Evolutionary conservation across 768 basidiomycete genomes (phyloP).

Genomic region (Lactarius sanguifluus): DNA sequence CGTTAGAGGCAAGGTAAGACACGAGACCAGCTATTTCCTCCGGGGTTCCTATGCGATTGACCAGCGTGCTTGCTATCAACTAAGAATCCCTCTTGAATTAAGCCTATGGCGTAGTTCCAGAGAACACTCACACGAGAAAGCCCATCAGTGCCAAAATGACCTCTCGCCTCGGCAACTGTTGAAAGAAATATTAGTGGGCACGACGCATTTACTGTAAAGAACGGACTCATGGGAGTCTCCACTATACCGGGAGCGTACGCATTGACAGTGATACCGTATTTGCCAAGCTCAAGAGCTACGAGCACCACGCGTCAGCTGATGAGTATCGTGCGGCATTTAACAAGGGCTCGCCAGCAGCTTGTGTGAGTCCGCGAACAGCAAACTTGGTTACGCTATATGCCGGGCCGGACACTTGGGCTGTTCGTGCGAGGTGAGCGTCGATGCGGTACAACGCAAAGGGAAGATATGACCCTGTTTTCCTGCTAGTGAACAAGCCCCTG

Average conservation of each 20-base stretch:
- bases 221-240: constrained; percentile 29
- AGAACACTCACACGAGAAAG: not conserved
- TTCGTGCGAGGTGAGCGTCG: not conserved
- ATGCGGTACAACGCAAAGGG: not conserved
- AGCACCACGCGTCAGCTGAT: not conserved
- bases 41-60: constrained; percentile 14
- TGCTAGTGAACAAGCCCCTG: constrained; percentile 16
- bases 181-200: not conserved
- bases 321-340: not conserved
- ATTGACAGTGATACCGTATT: constrained; percentile 31
- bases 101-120: not conserved
- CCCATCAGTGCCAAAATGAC: not conserved
- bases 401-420: not conserved
- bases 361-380: constrained; percentile 32
- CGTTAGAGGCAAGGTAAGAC: constrained; percentile 28
- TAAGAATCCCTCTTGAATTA: not conserved
- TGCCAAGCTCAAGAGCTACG: constrained; percentile 29
- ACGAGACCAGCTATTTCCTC: constrained; percentile 29
- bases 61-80: not conserved
- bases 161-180: not conserved
- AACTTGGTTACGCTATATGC: constrained; percentile 31
- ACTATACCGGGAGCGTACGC: constrained; percentile 32
- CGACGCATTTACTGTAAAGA: not conserved
- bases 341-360: constrained; percentile 22
- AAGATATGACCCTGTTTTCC: constrained; percentile 23